Percentiles rank a stretch among this genome's conserved stretches.
Conservation (phyloP, 192 early-diverging fungal genomes). For the Coemansia sp. region DNA sequence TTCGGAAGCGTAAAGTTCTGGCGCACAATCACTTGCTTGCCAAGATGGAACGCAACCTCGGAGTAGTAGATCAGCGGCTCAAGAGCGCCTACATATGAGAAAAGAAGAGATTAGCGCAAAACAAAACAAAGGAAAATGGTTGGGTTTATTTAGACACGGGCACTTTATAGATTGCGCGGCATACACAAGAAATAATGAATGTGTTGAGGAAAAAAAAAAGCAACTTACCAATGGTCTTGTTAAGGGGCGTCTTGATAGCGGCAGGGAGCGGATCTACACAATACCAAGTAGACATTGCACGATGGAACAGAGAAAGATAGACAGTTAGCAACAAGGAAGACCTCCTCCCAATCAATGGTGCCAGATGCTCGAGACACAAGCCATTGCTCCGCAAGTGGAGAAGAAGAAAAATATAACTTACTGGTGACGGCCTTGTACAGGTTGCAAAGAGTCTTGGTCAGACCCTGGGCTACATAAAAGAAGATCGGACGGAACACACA, state of each 20-base stretch:
- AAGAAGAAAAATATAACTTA: constrained; percentile 3
- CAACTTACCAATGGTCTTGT: constrained; percentile 40
- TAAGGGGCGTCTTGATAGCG: constrained; percentile 39
- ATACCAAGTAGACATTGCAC: background rate
- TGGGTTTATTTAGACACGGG: background rate
- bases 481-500: background rate
- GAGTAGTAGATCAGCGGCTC: constrained; percentile 52
- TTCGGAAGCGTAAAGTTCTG: constrained; percentile 49
- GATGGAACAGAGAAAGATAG: background rate
- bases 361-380: no score
- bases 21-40: constrained; percentile 44
- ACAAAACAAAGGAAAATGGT: background rate
- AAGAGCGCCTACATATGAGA: background rate
- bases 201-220: constrained; percentile 1
- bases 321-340: background rate
- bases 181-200: background rate
- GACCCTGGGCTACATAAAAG: constrained; percentile 36
- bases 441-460: constrained; percentile 49
- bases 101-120: background rate
- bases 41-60: constrained; percentile 49
- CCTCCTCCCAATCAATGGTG: no score
- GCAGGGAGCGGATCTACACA: constrained; percentile 40
- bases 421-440: constrained; percentile 46
- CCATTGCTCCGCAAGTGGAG: no score
- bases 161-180: background rate